Evolutionary conservation across 2,329 filamentous ascomycete species (phyloP), one percentile per base, ranked within the genome.

Genomic region (Sclerotinia minor): DNA sequence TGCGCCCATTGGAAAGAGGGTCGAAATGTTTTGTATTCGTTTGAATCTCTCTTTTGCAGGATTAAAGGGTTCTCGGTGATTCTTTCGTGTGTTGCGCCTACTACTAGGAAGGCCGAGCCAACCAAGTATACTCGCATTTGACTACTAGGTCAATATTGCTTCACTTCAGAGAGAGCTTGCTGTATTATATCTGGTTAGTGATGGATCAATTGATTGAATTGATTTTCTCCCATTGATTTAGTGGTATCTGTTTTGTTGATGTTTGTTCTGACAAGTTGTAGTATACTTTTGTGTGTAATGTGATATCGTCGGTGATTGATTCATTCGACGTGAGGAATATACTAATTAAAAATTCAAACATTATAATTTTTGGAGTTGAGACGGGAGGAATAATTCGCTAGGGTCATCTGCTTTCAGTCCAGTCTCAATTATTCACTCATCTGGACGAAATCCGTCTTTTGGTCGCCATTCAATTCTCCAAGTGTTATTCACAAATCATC

Each of bases 171-270:
- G 65, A 68, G 66, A 64, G 17, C 59, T 64, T 67, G 63, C 71
- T 75, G 74, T 76, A 76, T 72, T 74, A 74, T 76, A 76, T 70
- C 29, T 74, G 74, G 74, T 76, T 71, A 75, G 75, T 76, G 59
- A 70, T 58, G 67, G 61, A 29, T 71, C 71, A 72, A 71, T 73
- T 73, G 73, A 70, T 69, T 70, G 67, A 63, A 64, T 67, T 63
- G 54, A 69, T 64, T 59, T 60, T 69, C 52, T 67, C 69, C 69
- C 47, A 57, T 58, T 45, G 68, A 29, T 68, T 67, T 67, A 67
- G 64, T 49, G 61, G 59, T 58, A 47, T 58, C 49, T 67, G 54
- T 54, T 64, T 64, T n/a, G 32, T 29, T 53, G 49, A 41, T 52
- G 49, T 47, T 45, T 65, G 47, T 44, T 73, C 75, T 75, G 69